A percentile compares a stretch with the other conserved stretches of the same genome.
Conservation (phyloP, 306 rosid genomes). For the Citrullus mucosospermus region DNA sequence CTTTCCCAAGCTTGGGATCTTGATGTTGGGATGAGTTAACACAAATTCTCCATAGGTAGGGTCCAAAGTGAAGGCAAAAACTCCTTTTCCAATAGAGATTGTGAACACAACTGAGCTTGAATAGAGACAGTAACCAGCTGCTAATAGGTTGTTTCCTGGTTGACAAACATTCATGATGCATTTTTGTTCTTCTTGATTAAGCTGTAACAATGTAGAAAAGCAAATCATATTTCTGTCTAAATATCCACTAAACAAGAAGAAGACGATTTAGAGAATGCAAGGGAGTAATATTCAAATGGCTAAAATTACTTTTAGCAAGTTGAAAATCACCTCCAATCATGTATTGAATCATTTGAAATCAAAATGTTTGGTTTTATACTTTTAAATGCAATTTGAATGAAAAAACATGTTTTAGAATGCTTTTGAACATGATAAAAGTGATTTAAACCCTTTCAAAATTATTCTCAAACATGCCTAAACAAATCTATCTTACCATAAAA, state of each 20-base stretch:
- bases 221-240: neutral
- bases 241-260: neutral
- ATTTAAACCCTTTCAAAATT: no score
- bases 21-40: constrained; percentile 21
- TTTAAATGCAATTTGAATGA: no score
- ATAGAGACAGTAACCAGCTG: constrained; percentile 34
- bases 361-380: no score
- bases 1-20: constrained; percentile 24
- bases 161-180: constrained; percentile 29
- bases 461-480: no score
- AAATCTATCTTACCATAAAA: no score
- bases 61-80: constrained; percentile 24
- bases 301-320: no score
- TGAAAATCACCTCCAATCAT: no score
- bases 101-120: constrained; percentile 35
- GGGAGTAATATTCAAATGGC: no score
- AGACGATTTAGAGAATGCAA: no score
- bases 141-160: constrained; percentile 30
- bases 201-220: constrained; percentile 10
- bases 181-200: constrained; percentile 18
- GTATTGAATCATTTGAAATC: no score
- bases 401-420: no score
- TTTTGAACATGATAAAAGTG: no score
- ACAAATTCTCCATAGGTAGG: constrained; percentile 33
- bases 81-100: constrained; percentile 26